Evolutionary conservation across 1,284 basidiomycete genomes (phyloP), one percentile per base, ranked within the genome.

Genomic region (Lentinula novae-zelandiae): DNA sequence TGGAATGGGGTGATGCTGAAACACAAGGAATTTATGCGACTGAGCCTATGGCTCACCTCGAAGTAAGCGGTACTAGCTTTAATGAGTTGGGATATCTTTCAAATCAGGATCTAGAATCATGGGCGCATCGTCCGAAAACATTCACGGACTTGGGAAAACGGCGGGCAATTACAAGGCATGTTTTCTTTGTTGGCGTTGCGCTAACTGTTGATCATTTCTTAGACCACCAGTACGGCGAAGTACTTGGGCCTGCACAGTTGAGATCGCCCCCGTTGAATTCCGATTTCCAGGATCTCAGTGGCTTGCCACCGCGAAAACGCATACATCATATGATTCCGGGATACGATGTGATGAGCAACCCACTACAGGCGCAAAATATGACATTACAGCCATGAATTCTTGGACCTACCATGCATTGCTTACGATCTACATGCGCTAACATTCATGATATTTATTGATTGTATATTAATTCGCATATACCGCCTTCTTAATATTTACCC

Each of bases 291-390:
- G 82, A 83, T 63, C 75, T 83, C 65, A 71, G 80, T 63, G 73
- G 75, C 52, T 68, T 84, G 53, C 84, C 84, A 40, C 80, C 83
- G 17, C 76, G 84, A 68, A 86, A 85, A 72, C 80, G 83, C 62
- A 72, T 79, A 27, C 84, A 85, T 69, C 83, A 85, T 66, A 80
- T 85, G 76, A 82, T 85, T 70, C 75, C 81, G 55, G 75, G 75
- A 17, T 82, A 80, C 65, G 79, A 81, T 68, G 80, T 78, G 67
- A 57, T 63, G 59, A 60, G 40, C 42, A 60, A 54, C 46, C 54
- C 62, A 22, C 52, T 57, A 1, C 59, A 60, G 46, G 50, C 58
- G 34, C 62, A 63, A 58, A 57, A 60, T n/a, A 63, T 63, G 62
- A 51, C 74, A 20, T 67, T 81, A 57, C 74, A 76, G 62, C 75